Evolutionary conservation across 2,329 filamentous ascomycete species (phyloP).

Genomic region (Pseudogymnoascus verrucosus): DNA sequence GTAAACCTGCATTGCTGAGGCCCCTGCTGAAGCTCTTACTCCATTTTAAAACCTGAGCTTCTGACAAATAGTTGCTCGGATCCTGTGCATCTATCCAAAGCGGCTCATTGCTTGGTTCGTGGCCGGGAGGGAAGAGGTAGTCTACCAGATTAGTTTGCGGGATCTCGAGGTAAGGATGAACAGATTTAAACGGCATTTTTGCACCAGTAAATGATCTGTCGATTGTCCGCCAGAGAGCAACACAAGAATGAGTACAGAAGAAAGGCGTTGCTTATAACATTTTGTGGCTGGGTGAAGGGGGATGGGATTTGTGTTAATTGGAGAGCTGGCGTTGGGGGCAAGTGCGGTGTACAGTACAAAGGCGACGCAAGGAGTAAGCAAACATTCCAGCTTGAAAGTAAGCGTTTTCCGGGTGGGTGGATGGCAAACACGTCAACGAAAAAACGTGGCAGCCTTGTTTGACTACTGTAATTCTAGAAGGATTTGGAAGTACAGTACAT

Average conservation of each 20-base stretch:
- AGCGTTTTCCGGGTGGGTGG: neutral
- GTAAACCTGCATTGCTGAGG: constrained; percentile 37
- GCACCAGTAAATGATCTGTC: neutral
- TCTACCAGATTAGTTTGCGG: constrained; percentile 19
- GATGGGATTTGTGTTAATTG: neutral
- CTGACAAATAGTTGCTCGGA: constrained; percentile 36
- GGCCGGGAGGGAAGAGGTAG: constrained; percentile 31
- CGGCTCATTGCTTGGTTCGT: constrained; percentile 34
- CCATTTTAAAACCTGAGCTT: constrained; percentile 41
- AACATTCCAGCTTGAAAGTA: neutral
- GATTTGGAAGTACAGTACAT: neutral
- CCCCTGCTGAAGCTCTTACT: constrained; percentile 43
- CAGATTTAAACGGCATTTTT: constrained; percentile 19
- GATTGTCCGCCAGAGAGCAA: neutral
- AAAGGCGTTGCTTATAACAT: neutral
- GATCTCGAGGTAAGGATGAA: constrained; percentile 16
- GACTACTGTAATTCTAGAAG: neutral
- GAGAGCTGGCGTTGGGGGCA: neutral
- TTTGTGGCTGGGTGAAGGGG: neutral
- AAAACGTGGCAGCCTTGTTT: neutral
- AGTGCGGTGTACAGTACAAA: neutral
- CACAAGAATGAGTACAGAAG: neutral
- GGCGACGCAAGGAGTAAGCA: neutral
- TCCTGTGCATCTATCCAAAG: constrained; percentile 47
- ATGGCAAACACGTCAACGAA: neutral